phyloP scores from a whole-genome alignment of 2,329 filamentous ascomycete genomes.

The Ambrosiella xylebori region DNA sequence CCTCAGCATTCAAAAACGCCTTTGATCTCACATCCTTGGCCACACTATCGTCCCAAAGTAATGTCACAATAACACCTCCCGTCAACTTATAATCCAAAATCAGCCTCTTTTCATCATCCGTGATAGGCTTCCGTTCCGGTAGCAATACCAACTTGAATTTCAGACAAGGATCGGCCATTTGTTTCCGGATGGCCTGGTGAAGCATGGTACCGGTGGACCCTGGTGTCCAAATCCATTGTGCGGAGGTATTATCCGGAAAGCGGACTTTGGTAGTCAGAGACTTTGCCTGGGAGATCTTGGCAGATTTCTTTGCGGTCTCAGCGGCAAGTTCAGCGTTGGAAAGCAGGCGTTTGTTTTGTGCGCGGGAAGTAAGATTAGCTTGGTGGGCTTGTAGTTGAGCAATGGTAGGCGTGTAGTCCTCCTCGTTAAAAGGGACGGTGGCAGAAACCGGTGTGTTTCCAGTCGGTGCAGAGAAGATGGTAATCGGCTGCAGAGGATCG shows the following conservation, averaged over 20 bases:
- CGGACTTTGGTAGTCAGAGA: conserved; percentile 62
- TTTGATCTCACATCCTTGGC: conserved; percentile 35
- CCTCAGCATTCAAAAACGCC: conserved; percentile 39
- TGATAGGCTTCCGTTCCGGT: conserved; percentile 32
- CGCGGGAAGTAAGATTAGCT: conserved; percentile 40
- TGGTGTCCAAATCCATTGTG: conserved; percentile 53
- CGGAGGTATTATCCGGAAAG: conserved; percentile 70
- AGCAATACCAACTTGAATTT: conserved; percentile 57
- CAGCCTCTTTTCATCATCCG: conserved; percentile 34
- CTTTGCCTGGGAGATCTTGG: conserved; percentile 47
- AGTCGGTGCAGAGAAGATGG: conserved; percentile 62
- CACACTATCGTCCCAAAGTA: conserved; percentile 54
- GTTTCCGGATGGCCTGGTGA: conserved; percentile 54
- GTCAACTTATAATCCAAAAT: conserved; percentile 56
- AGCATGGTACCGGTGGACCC: conserved; percentile 52
- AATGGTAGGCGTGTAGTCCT: conserved; percentile 60
- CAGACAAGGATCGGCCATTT: conserved; percentile 48
- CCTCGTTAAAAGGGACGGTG: conserved; percentile 43
- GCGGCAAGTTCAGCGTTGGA: conserved; percentile 70
- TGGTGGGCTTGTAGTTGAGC: conserved; percentile 63
- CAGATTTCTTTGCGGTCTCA: conserved; percentile 46
- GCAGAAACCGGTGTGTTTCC: conserved; percentile 62
- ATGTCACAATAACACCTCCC: conserved; percentile 49
- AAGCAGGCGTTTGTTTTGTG: conserved; percentile 58
- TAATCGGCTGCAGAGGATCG: conserved; percentile 35